Evolutionary conservation across 1,139 yeast species (phyloP), one percentile per base, ranked within the genome.

Genomic region (Blastobotrys apis): DNA sequence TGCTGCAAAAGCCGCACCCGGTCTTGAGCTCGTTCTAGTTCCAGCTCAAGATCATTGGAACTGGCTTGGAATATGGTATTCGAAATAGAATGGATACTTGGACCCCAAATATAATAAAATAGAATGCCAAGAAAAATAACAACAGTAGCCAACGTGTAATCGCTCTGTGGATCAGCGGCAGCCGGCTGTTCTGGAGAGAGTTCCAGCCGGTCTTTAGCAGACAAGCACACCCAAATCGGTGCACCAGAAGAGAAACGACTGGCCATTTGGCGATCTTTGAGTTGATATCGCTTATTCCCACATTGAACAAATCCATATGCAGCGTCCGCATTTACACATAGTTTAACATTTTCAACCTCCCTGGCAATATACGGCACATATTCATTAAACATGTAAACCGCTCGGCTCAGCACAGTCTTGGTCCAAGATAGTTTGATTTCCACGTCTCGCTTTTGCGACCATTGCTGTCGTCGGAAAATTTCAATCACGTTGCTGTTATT

Each of bases 381-480:
- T 3, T 30, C 47, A n/a, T 33, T 39, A 20, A 39, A 39, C 12
- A 34, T 10, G 19, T 33, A 21, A 10, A 20, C 9, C 4, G 20
- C 21, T 13, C n/a, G 8, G 25, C 26, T 8, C 3, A 15, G 26
- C 10, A 31, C n/a, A 9, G 17, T 5, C 22, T 22, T 3, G 16
- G 16, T 5, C 46, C 46, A 43, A 3, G 15, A 15, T 4, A 43
- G 9, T 23, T 33, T 33, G 16, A 43, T 20, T 23, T 43, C 46
- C 33, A 43, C 6, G 25, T 43, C 46, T 15, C 46, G 30, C 33
- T 33, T 38, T 4, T n/a, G n/a, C 13, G 31, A 22, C n/a, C n/a
- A n/a, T 29, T 38, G 34, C 20, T 27, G 19, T 15, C 46, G 39
- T 34, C 35, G 17, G 27, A 16, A 43, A 13, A 43, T 23, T 16